Conservation (phyloP, 495 filamentous ascomycete genomes). For the Usnea hakonensis region DNA sequence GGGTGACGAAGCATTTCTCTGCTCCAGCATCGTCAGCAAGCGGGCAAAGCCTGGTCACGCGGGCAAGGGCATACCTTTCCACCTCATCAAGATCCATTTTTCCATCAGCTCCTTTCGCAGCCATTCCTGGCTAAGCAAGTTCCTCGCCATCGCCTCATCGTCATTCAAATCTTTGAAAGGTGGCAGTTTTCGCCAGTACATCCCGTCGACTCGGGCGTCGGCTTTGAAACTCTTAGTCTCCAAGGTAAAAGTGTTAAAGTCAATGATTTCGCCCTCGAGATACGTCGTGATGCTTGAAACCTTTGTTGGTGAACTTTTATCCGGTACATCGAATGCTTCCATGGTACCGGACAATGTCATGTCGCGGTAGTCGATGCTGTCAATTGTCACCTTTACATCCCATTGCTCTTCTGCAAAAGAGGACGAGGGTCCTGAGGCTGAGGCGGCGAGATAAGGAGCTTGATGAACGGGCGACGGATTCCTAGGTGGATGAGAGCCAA, state of each 20-base stretch:
- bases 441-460: background rate
- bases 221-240: slow-evolving; percentile 61
- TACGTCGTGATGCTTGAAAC: slow-evolving; percentile 63
- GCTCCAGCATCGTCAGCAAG: slow-evolving; percentile 13
- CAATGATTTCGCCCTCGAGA: slow-evolving; percentile 70
- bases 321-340: slow-evolving; percentile 71
- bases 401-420: slow-evolving; percentile 49
- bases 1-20: slow-evolving; percentile 68
- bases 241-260: slow-evolving; percentile 60
- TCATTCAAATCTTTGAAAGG: slow-evolving; percentile 55
- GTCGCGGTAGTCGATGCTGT: slow-evolving; percentile 53
- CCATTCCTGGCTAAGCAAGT: slow-evolving; percentile 51
- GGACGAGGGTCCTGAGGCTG: slow-evolving; percentile 31
- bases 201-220: slow-evolving; percentile 52
- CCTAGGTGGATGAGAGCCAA: slow-evolving; percentile 17
- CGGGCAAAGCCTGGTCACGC: background rate
- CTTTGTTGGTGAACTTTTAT: slow-evolving; percentile 44
- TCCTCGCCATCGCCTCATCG: slow-evolving; percentile 47
- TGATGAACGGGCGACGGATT: slow-evolving; percentile 5
- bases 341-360: slow-evolving; percentile 69
- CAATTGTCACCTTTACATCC: slow-evolving; percentile 67
- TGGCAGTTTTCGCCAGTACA: slow-evolving; percentile 63
- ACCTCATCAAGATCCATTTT: slow-evolving; percentile 68
- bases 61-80: slow-evolving; percentile 51
- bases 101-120: slow-evolving; percentile 44